Evolutionary conservation across 2,329 filamentous ascomycete genomes (phyloP).

Genomic region (Sclerotinia spermophila): DNA sequence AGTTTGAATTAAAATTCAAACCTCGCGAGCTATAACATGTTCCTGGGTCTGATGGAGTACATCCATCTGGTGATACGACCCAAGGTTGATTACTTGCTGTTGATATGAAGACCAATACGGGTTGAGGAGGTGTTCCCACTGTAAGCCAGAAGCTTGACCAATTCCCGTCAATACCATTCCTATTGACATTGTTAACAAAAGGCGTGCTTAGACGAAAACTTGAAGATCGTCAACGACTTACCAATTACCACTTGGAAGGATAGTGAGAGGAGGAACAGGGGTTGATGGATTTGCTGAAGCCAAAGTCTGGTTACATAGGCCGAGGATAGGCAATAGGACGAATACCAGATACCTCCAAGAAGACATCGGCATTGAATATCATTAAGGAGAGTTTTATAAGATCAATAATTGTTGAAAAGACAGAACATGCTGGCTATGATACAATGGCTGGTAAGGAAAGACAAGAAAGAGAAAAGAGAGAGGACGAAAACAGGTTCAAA

Average conservation of each 20-base stretch:
- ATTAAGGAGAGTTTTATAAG: conserved; percentile 16
- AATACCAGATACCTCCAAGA: conserved; percentile 16
- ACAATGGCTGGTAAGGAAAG: conserved; percentile 8
- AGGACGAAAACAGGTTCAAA: conserved; percentile 3
- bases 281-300: conserved; percentile 10
- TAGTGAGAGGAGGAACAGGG: conserved; percentile 16
- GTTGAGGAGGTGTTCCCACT: conserved; percentile 26
- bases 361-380: conserved; percentile 18
- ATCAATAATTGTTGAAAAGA: conserved; percentile 14
- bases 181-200: conserved; percentile 3
- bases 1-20: conserved; percentile 37
- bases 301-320: conserved; percentile 6
- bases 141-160: conserved; percentile 67
- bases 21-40: conserved; percentile 40
- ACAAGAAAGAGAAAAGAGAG: conserved; percentile 7
- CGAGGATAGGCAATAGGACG: conserved; percentile 9
- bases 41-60: conserved; percentile 20
- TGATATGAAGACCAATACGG: conserved; percentile 37
- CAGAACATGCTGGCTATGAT: conserved; percentile 18
- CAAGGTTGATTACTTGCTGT: conserved; percentile 37
- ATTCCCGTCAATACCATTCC: conserved; percentile 49
- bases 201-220: neutral
- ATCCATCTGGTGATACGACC: conserved; percentile 29
- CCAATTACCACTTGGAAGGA: conserved; percentile 18
- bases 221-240: conserved; percentile 14